Base-by-base conservation (phyloP, 1,139 yeast genomes). In the Candida gigantensis region DNA sequence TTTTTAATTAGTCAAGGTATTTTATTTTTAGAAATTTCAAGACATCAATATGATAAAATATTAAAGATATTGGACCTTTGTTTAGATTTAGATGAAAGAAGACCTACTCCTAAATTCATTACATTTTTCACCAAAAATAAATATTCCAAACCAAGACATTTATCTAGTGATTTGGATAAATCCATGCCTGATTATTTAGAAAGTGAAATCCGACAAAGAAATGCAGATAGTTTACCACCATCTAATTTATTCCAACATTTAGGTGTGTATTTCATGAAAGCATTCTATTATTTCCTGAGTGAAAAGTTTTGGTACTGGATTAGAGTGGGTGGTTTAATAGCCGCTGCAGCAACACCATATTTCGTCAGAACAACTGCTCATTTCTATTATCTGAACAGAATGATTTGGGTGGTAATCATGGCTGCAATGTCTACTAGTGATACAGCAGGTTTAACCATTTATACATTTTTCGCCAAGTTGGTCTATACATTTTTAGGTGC, bases 371-470 rank as follows among this genome's bases (percentile, higher is more conserved):
- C 61, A 3, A 62, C 70, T 2, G 67, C 68, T 1, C 21, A 32
- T 4, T 65, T 67, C 64, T 63, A 59, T 37, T 62, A 55, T 39
- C 36, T 41, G 8, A 51, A 55, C 30, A 50, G 66, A 32, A 42
- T 60, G 34, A 47, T 63, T 6, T 66, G 72, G 72, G 38, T 65
- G 8, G 68, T 62, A 2, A 52, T 66, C 33, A 59, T 65, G 63
- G 53, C 61, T 39, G 62, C 57, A 3, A 52, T 66, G 13, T 58
- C 66, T 3, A 59, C 63, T 5, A 42, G 62, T 6, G 66, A 64
- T 30, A 57, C 57, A 24, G 55, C 68, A 4, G 71, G 68, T 1
- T 62, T 61, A 40, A 60, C 68, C 9, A 51, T 62, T 6, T 65
- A 64, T 41, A 51, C 52, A 9, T 57, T 55, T 34, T 30, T 51